Base-by-base conservation (phyloP, 2,329 filamentous ascomycete species). In the Hymenoscyphus albidus region DNA sequence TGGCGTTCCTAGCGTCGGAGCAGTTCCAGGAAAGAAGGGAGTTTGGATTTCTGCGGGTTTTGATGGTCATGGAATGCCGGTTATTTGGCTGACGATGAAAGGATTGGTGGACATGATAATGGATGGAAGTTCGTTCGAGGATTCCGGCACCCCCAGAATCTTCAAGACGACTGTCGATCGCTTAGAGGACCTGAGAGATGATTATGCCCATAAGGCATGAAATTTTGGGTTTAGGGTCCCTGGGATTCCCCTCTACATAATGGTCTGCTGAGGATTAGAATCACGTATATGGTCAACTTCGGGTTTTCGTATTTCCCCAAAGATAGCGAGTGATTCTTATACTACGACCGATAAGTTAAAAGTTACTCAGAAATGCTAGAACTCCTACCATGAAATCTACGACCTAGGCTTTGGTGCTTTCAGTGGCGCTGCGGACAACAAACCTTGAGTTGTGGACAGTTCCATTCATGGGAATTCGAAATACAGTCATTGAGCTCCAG, bases 41-140 rank as follows among this genome's bases (percentile, higher is more conserved):
- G 77, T 80, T 66, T 80, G 77, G 58, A 74, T 84, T n/a, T 71
- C 80, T 27, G 80, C 78, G 0, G 82, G 82, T 0, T 84, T 83
- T 65, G 79, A 78, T 38, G 82, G 82, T 0, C 81, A 83, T 63
- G 82, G 82, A 0, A 84, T 84, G 81, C 77, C 80, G 0, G 54
- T 58, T 58, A 62, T 62, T 58, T 62, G 54, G 55, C n/a, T 62
- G 38, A 38, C 40, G 14, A 62, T 38, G 22, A 44, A 39, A 22
- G 61, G 61, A 3, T n/a, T 62, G 16, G 61, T 35, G 38, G 32
- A 39, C 7, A 44, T 62, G 61, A 18, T 62, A 13, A 31, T 56
- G 31, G 32, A 18, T 32, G 54, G 38, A 31, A 58, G 16, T 4
- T n/a, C 35, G 0, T 62, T 48, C 32, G 38, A 51, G 40, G 22